Percentiles rank a stretch among this genome's conserved stretches.
phyloP scores from a whole-genome alignment of 75 land plant genomes.

The Azolla pinnata region DNA sequence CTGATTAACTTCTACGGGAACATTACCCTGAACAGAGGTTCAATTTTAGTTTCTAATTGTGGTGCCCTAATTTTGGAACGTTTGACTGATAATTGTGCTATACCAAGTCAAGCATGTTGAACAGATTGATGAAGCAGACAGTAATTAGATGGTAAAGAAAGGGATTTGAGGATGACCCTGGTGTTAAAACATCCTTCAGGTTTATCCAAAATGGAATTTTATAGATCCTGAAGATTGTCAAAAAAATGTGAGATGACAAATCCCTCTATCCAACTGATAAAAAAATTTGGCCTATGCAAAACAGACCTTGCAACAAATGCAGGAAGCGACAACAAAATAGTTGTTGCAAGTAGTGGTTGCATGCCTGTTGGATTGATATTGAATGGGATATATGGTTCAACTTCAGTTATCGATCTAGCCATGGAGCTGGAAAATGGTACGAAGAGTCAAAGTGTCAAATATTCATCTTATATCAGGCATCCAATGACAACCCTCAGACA shows the following conservation, averaged over 20 bases:
- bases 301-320: constrained; percentile 72
- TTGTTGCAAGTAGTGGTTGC: constrained; percentile 85
- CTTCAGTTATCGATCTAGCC: constrained; percentile 61
- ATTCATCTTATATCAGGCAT: too few species aligned
- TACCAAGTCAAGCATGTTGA: constrained; percentile 96
- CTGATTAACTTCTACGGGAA: constrained; percentile 87
- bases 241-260: not conserved
- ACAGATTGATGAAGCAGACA: constrained; percentile 65
- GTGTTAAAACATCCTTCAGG: constrained; percentile 58
- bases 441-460: too few species aligned
- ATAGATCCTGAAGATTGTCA: not conserved
- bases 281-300: not conserved
- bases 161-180: constrained; percentile 57
- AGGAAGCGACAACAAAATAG: constrained; percentile 81
- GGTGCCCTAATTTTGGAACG: too few species aligned
- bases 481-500: too few species aligned
- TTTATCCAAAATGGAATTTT: constrained; percentile 44
- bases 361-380: constrained; percentile 96
- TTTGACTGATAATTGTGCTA: too few species aligned
- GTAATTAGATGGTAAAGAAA: constrained; percentile 71
- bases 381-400: constrained; percentile 95
- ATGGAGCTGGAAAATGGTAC: too few species aligned
- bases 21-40: constrained; percentile 57
- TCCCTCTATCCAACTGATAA: not conserved
- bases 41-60: too few species aligned